Evolutionary conservation across 495 filamentous ascomycete genomes (phyloP).

Genomic region (Aspergillus baeticus): DNA sequence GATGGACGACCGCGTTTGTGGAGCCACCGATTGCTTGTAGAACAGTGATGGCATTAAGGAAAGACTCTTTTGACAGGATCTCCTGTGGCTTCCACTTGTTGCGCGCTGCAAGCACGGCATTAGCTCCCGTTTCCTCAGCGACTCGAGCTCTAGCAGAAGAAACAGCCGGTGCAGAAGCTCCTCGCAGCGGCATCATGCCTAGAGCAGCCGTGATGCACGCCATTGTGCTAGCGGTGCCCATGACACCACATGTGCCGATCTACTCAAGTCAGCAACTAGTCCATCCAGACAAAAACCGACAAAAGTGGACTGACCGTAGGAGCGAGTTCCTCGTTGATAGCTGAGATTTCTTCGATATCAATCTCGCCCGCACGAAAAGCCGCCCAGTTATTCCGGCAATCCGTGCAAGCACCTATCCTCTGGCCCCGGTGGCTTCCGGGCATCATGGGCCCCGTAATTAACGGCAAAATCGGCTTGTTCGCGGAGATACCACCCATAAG

Average conservation of each 20-base stretch:
- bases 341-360: conserved; percentile 64
- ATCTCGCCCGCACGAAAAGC: conserved; percentile 57
- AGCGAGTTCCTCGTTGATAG: conserved; percentile 66
- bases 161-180: conserved; percentile 63
- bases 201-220: conserved; percentile 62
- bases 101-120: conserved; percentile 49
- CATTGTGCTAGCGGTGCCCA: conserved; percentile 72
- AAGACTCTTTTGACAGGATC: conserved; percentile 58
- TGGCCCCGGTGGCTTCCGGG: conserved; percentile 58
- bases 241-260: conserved; percentile 67
- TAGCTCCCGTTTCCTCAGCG: conserved; percentile 61
- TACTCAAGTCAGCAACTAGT: conserved; percentile 19
- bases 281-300: background rate
- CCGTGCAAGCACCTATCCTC: conserved; percentile 64
- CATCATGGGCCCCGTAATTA: conserved; percentile 68
- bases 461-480: conserved; percentile 62
- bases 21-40: conserved; percentile 69
- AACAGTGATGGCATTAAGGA: conserved; percentile 66
- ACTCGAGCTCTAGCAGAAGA: conserved; percentile 62
- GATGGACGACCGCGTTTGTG: conserved; percentile 66
- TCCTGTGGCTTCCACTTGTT: conserved; percentile 48
- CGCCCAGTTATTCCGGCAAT: conserved; percentile 68
- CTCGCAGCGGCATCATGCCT: conserved; percentile 61
- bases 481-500: conserved; percentile 69
- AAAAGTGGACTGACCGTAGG: conserved; percentile 52